Base-by-base conservation (phyloP, 2,329 filamentous ascomycete genomes). In the Botrytis medusae region DNA sequence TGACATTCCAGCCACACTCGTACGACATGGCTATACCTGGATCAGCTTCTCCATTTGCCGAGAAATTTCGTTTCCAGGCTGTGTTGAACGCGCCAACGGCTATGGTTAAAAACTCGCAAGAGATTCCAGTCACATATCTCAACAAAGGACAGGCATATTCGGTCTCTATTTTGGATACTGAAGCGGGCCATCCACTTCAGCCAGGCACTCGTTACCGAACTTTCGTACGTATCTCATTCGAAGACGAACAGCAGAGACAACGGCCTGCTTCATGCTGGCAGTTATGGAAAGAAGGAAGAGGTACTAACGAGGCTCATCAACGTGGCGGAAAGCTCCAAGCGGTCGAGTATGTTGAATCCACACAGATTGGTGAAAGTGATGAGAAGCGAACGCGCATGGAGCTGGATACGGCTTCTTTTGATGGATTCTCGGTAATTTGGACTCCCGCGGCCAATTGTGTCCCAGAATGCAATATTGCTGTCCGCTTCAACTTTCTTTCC, bases 121-220 rank as follows among this genome's bases (percentile, higher is more conserved):
- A 98, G 81, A 97, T 98, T 37, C 96, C 96, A 0, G 90, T 98
- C n/a, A 98, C 95, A 0, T 99, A 99, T 81, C 88, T 99, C 29
- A 99, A 99, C 84, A 98, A 98, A 83, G 95, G 95, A 37, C 95
- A 98, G 81, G 93, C 94, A 25, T 99, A 99, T 81, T 93, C 93
- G 0, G 85, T 99, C 29, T 92, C 93, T 3, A 88, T 99, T 42
- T 86, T 92, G 64, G 96, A 99, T 80, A 96, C 92, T 0, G 85
- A 86, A 9, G 88, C 92, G 2, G 85, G 87, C 1, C 83, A 91
- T 7, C 86, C 89, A 3, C 84, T 88, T 48, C 82, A 85, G 0
- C 87, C 87, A 7, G 90, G 90, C 14, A 85, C 91, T 22, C 92
- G 88, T 77, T 98, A 98, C 81, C 90, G 96, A 72, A 98, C 95